Evolutionary conservation across 2,329 filamentous ascomycete species (phyloP).

Genomic region (Chaetomium globosum): DNA sequence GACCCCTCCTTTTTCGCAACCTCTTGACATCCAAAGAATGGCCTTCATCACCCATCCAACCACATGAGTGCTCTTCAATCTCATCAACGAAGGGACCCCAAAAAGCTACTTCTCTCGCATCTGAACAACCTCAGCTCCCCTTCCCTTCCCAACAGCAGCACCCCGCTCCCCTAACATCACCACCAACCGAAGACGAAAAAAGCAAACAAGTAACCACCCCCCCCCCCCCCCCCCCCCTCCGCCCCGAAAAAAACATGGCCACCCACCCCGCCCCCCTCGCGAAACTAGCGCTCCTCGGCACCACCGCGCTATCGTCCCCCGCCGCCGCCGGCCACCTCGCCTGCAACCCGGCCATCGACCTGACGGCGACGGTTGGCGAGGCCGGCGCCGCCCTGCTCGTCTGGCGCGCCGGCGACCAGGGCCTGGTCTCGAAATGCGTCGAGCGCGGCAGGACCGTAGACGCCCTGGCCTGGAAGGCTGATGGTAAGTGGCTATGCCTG

Average conservation of each 20-base stretch:
- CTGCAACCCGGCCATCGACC: constrained; percentile 83
- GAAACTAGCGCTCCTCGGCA: constrained; percentile 54
- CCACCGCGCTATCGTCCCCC: constrained; percentile 59
- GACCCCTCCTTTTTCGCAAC: not conserved
- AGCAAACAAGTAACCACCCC: not conserved
- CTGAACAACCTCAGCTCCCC: too few relatives aligned
- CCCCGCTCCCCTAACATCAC: not conserved
- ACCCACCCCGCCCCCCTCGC: constrained; percentile 26
- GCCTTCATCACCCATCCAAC: not conserved
- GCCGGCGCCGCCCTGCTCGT: constrained; percentile 68
- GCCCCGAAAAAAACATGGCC: not conserved
- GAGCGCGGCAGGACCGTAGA: constrained; percentile 49
- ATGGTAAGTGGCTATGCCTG: constrained; percentile 55
- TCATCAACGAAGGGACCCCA: not conserved
- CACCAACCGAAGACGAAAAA: too few relatives aligned
- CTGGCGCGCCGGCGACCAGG: constrained; percentile 76
- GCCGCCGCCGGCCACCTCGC: constrained; percentile 63
- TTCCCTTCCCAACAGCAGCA: too few relatives aligned
- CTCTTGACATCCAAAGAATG: not conserved
- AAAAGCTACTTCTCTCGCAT: too few relatives aligned
- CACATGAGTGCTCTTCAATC: not conserved
- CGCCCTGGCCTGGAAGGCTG: constrained; percentile 66
- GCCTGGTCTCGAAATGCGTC: constrained; percentile 40
- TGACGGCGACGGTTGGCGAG: constrained; percentile 72
- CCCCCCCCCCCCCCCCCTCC: not conserved